phyloP scores from a whole-genome alignment of 768 basidiomycete species.

The Crassisporium funariophilum region DNA sequence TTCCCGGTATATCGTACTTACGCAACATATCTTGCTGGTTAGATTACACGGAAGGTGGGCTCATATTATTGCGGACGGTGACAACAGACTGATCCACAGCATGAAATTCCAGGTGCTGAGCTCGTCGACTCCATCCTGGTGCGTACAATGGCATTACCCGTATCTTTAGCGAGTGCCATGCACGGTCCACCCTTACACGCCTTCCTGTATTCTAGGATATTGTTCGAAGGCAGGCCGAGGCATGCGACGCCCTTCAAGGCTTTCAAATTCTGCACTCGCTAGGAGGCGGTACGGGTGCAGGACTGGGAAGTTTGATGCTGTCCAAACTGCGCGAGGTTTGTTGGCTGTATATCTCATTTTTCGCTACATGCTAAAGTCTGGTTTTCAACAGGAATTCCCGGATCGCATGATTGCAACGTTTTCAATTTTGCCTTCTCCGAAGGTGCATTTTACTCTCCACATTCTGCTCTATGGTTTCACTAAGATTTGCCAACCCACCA shows the following conservation, averaged over 20 bases:
- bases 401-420: slow-evolving; percentile 60
- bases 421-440: slow-evolving; percentile 56
- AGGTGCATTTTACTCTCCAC: slow-evolving; percentile 30
- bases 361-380: slow-evolving; percentile 1
- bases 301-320: slow-evolving; percentile 78
- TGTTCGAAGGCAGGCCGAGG: slow-evolving; percentile 78
- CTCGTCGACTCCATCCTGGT: slow-evolving; percentile 84
- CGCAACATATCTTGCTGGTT: slow-evolving; percentile 2
- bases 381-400: slow-evolving; percentile 46
- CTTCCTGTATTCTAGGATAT: slow-evolving; percentile 51
- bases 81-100: not conserved
- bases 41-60: slow-evolving; percentile 87
- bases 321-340: slow-evolving; percentile 78
- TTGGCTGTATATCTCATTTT: slow-evolving; percentile 17
- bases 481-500: slow-evolving; percentile 11
- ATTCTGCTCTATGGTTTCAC: not conserved
- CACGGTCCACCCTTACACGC: not conserved
- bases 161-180: not conserved
- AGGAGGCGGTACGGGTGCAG: slow-evolving; percentile 90
- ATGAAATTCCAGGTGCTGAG: slow-evolving; percentile 70
- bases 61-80: not conserved
- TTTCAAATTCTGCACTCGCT: slow-evolving; percentile 90
- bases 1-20: too few species aligned
- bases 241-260: slow-evolving; percentile 86
- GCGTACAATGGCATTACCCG: slow-evolving; percentile 7